Conservation (phyloP, 225 moss, liverwort and hornwort species). For the Sphagnum contortum region DNA sequence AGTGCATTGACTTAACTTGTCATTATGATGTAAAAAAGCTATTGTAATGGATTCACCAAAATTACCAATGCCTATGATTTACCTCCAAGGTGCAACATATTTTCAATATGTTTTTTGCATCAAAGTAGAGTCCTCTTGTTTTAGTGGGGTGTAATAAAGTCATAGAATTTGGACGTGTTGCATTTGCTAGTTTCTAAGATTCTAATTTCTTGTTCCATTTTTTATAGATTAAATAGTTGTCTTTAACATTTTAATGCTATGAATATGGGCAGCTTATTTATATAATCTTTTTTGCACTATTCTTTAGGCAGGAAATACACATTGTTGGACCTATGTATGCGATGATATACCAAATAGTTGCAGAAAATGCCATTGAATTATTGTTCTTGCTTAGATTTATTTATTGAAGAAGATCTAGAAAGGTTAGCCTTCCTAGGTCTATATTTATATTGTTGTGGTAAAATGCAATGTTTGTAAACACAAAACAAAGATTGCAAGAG, state of each 20-base stretch:
- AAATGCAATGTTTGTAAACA: no score
- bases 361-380: slow-evolving; percentile 97
- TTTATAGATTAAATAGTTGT: no score
- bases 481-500: no score
- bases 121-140: not conserved
- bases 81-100: slow-evolving; percentile 65
- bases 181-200: not conserved
- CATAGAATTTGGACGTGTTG: not conserved
- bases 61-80: slow-evolving; percentile 93
- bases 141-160: not conserved
- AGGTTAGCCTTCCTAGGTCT: slow-evolving; percentile 41
- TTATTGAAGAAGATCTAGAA: slow-evolving; percentile 82
- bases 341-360: slow-evolving; percentile 85
- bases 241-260: no score
- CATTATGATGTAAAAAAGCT: slow-evolving; percentile 63
- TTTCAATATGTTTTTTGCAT: not conserved
- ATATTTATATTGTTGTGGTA: not conserved
- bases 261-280: no score
- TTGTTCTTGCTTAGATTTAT: slow-evolving; percentile 90
- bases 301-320: slow-evolving; percentile 86
- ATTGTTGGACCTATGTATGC: slow-evolving; percentile 99
- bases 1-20: no score
- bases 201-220: no score
- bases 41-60: slow-evolving; percentile 94
- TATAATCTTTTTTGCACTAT: no score